Base-by-base conservation (phyloP, 1,284 basidiomycete species). In the Malassezia brasiliensis region DNA sequence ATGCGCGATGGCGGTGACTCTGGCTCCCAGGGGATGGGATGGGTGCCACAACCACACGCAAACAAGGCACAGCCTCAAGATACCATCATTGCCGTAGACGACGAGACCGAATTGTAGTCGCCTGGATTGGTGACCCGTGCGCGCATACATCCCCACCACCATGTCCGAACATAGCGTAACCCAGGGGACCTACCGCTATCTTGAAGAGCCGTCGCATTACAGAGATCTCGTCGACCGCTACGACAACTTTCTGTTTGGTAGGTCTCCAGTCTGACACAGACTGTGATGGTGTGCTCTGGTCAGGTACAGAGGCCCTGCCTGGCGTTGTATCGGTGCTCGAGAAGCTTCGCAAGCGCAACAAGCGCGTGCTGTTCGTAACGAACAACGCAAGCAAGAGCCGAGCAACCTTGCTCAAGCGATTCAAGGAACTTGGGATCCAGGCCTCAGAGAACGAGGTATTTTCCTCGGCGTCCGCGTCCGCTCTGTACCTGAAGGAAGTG, bases 371-470 rank as follows among this genome's bases (percentile, higher is more conserved):
- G 37, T 99, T 96, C 74, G 90, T 96, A 36, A 96, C 91, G 30
- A 96, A 96, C 78, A 98, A 96, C 74, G 93, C 93, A n/a, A 90
- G 85, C 46, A 91, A 93, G 77, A 91, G 88, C 11, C 79, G 93
- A 50, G 82, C 79, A 74, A 84, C 79, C 69, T 91, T 91, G 80
- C 89, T 89, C 78, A 80, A 80, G 50, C 94, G 91, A 75, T 96
- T 99, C 72, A 86, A 93, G 74, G 80, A 83, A 66, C 81, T 96
- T 53, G 90, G 88, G 32, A 82, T 96, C 44, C 80, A 90, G 72
- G 88, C 85, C 14, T 79, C 35, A 7, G 36, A 93, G 87, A 85
- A 89, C 55, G 93, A 99, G 75, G 88, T 98, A 56, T 94, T 89
- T 68, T 90, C 91, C 45, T 96, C 90, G 7, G 90, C 90, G 2